Evolutionary conservation across 2,329 filamentous ascomycete species (phyloP), one percentile per base, ranked within the genome.

Genomic region (Endothia cerciana): DNA sequence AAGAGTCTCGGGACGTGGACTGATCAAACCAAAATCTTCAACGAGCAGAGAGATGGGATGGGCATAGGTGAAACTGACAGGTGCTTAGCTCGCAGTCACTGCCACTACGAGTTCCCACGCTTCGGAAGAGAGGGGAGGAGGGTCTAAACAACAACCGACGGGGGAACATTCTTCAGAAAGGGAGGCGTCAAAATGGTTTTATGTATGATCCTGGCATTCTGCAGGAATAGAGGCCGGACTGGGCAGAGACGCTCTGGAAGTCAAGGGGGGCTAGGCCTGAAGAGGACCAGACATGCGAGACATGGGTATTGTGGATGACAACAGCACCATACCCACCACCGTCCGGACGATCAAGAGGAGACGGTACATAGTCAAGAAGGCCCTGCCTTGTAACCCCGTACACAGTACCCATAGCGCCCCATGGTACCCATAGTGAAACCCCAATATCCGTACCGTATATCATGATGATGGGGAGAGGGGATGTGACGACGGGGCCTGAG

Each of bases 271-370:
- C 78, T 79, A 79, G 74, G 72, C 77, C 76, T 70, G 71, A 79
- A 77, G 72, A 71, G 74, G 76, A 70, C 72, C 73, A 71, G 72
- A 72, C 71, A 77, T 75, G 77, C 75, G 76, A 78, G 70, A 73
- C 74, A 75, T 74, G 72, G 70, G 73, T 74, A 73, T 19, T 58
- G 55, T 73, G 75, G 74, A 74, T 77, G 72, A 71, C 71, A 75
- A 60, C 40, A 63, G 36, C 56, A 60, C 40, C 17, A 33, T 61
- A 33, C 25, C 41, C 59, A 51, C 43, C 74, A 72, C 71, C 71
- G 70, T 69, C 70, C 70, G 71, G 70, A 69, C 71, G 71, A 73
- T 73, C 70, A 75, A 28, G 47, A 30, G 25, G 13, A 7, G 19
- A 13, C n/a, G n/a, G n/a, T n/a, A n/a, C 13, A 19, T 25, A 51